phyloP scores from a whole-genome alignment of 2,329 filamentous ascomycete genomes.

The Phialocephala subalpina region DNA sequence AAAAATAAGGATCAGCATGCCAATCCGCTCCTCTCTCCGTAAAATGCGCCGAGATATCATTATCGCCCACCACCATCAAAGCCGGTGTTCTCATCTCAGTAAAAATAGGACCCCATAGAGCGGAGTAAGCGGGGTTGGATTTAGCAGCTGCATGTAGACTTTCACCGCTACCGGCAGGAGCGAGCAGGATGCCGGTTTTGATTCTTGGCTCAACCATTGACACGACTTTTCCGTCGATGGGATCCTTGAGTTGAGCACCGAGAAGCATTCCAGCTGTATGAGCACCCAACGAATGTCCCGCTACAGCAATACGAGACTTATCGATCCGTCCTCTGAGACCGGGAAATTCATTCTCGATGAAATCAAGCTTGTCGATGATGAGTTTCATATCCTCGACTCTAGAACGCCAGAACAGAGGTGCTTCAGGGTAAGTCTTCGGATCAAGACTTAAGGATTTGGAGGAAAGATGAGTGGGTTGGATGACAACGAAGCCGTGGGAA shows the following conservation, averaged over 20 bases:
- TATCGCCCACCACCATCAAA: constrained; percentile 50
- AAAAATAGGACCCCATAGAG: constrained; percentile 45
- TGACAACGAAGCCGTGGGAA: constrained; percentile 51
- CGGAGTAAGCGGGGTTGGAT: constrained; percentile 40
- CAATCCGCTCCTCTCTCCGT: constrained; percentile 49
- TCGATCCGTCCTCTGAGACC: constrained; percentile 47
- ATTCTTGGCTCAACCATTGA: constrained; percentile 45
- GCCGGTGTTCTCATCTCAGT: constrained; percentile 46
- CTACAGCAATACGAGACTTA: constrained; percentile 44
- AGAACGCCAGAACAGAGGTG: constrained; percentile 43
- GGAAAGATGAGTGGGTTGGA: constrained; percentile 52
- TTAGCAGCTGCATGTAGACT: constrained; percentile 43
- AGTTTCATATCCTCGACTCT: constrained; percentile 47
- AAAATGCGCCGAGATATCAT: constrained; percentile 43
- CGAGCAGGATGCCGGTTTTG: constrained; percentile 48
- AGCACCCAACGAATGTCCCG: constrained; percentile 50
- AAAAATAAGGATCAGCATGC: constrained; percentile 49
- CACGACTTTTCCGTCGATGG: constrained; percentile 37
- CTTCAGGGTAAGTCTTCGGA: constrained; percentile 19
- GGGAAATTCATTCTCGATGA: constrained; percentile 46
- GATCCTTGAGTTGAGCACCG: constrained; percentile 47
- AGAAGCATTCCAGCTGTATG: constrained; percentile 47
- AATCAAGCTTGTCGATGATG: constrained; percentile 49
- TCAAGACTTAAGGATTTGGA: constrained; percentile 44
- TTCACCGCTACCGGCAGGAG: constrained; percentile 41